Percentiles rank a stretch among this genome's conserved stretches.
These are phyloP conservation scores for Argentina anserina DNA, from an alignment of 306 rosid genomes.

Conservation along the genomic window DNA sequence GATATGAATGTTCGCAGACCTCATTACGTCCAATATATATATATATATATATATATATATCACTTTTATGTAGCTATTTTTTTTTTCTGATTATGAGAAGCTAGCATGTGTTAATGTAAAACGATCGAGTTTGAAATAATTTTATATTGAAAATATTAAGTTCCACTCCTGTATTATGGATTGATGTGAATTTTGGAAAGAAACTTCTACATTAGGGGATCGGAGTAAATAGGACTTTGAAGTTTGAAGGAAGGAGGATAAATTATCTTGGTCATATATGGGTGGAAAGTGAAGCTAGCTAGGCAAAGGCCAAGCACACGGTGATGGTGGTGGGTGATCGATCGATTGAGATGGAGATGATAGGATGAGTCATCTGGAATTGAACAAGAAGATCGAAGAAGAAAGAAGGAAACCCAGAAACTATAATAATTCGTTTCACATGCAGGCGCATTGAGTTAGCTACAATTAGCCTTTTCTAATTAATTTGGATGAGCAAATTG, in stretches of 20 bases:
- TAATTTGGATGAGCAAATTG: neutral
- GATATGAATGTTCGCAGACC: neutral
- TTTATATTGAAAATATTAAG: too few relatives aligned
- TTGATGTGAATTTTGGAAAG: too few relatives aligned
- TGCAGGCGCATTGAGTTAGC: neutral
- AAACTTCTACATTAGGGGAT: too few relatives aligned
- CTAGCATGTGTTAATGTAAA: neutral
- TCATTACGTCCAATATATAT: too few relatives aligned
- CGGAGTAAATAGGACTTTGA: too few relatives aligned
- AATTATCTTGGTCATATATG: neutral
- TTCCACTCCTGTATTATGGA: too few relatives aligned
- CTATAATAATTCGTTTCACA: constrained; percentile 15
- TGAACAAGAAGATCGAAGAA: neutral
- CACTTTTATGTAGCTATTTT: neutral
- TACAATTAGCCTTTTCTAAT: neutral
- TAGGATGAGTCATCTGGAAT: neutral
- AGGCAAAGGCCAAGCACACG: constrained; percentile 17
- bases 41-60: too few relatives aligned
- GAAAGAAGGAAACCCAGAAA: neutral
- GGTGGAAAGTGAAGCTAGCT: neutral
- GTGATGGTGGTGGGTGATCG: too few relatives aligned
- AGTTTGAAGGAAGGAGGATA: neutral
- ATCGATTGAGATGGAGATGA: neutral
- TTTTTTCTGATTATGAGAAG: neutral
- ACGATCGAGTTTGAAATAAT: neutral